Evolutionary conservation across 176 grass and related monocot species (phyloP).

Genomic region (Juncus effusus): DNA sequence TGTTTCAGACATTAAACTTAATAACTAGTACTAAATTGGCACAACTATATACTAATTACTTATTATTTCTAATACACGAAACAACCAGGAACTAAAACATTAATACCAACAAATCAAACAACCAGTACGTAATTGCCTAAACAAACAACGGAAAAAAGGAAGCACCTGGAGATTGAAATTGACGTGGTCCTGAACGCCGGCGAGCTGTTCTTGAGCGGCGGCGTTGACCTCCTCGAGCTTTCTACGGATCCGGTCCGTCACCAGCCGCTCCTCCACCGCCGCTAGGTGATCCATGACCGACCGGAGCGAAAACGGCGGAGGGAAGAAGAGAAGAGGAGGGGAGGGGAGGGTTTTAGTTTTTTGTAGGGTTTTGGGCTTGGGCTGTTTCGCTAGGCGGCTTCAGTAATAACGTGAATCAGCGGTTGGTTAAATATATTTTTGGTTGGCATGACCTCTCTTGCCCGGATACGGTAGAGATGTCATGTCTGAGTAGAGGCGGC

Average conservation of each 20-base stretch:
- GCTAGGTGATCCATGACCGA: slow-evolving; percentile 42
- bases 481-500: no score
- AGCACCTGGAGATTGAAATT: slow-evolving; percentile 88
- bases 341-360: slow-evolving; percentile 17
- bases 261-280: slow-evolving; percentile 60
- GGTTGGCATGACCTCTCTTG: no score
- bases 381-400: background rate
- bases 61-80: background rate
- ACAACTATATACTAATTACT: background rate
- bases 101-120: background rate
- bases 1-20: no score
- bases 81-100: background rate
- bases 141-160: background rate
- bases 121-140: background rate
- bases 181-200: slow-evolving; percentile 79
- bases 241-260: slow-evolving; percentile 53
- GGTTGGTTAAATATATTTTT: no score
- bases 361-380: slow-evolving; percentile 17
- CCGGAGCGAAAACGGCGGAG: background rate
- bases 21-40: no score
- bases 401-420: no score
- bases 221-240: slow-evolving; percentile 86
- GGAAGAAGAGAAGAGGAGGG: background rate
- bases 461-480: no score
- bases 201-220: slow-evolving; percentile 61